A percentile compares a stretch with the other conserved stretches of the same genome.
phyloP scores from a whole-genome alignment of 495 filamentous ascomycete genomes.

The Podospora tetraspora region DNA sequence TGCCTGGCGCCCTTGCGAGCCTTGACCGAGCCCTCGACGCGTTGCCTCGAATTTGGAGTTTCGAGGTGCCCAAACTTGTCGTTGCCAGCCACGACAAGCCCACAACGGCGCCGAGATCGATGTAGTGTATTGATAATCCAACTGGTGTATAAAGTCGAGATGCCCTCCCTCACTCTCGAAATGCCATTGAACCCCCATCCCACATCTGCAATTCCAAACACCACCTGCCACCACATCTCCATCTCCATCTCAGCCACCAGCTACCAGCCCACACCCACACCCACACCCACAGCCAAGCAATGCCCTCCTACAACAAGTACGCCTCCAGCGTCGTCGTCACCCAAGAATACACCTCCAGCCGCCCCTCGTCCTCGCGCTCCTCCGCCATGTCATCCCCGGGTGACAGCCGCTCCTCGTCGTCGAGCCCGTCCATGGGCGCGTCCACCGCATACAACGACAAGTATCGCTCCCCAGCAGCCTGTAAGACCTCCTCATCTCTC shows the following conservation, averaged over 20 bases:
- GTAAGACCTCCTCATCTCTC: neutral
- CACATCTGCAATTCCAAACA: neutral
- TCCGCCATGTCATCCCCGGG: neutral
- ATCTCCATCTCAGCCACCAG: neutral
- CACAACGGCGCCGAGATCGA: neutral
- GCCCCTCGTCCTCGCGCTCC: neutral
- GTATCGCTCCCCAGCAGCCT: conserved; percentile 1
- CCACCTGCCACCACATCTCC: neutral
- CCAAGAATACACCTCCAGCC: neutral
- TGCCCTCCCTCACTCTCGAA: neutral
- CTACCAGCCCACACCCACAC: neutral
- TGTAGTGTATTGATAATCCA: neutral
- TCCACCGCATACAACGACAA: conserved; percentile 15
- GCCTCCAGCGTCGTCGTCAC: conserved; percentile 1
- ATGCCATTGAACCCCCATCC: neutral
- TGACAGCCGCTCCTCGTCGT: neutral
- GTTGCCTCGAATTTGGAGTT: neutral
- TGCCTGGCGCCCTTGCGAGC: neutral
- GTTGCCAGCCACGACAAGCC: neutral
- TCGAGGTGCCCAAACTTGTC: neutral
- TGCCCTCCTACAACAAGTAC: neutral
- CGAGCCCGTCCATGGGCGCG: neutral
- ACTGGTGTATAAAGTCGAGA: neutral
- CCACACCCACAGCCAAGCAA: neutral
- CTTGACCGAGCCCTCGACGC: neutral